Evolutionary conservation across 768 basidiomycete species (phyloP).

Genomic region (Amanita polypyramis): DNA sequence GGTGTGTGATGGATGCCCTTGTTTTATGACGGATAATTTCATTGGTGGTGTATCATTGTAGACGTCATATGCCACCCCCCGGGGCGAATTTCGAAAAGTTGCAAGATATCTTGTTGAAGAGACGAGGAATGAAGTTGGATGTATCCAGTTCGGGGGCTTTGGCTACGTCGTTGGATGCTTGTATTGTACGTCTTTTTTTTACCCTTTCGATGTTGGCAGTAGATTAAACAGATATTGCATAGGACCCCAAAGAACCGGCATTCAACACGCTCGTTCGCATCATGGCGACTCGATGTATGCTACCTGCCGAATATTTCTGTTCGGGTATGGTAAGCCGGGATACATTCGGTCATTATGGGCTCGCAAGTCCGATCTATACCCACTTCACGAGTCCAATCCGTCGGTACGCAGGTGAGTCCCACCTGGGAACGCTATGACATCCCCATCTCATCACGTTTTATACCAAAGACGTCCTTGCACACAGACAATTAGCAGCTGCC

Average conservation of each 20-base stretch:
- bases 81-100: constrained; percentile 91
- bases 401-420: constrained; percentile 73
- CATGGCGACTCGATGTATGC: constrained; percentile 98
- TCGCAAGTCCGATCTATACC: constrained; percentile 96
- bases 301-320: constrained; percentile 96
- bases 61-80: constrained; percentile 88
- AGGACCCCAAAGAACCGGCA: constrained; percentile 78
- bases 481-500: constrained; percentile 87
- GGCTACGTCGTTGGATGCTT: constrained; percentile 79
- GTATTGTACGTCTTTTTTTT: constrained; percentile 48
- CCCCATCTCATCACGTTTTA: not conserved
- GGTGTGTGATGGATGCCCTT: no score
- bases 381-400: constrained; percentile 98
- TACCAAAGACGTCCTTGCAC: constrained; percentile 73
- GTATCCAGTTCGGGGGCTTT: constrained; percentile 87
- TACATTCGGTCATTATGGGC: constrained; percentile 93
- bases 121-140: constrained; percentile 74
- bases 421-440: not conserved
- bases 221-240: not conserved
- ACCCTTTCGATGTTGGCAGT: no score
- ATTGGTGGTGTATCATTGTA: no score
- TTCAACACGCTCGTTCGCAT: constrained; percentile 98
- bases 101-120: constrained; percentile 83
- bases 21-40: not conserved
- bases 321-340: constrained; percentile 89